Conservation (phyloP, 805 yeast genomes). For the Cyberlindnera nakhonratchasimensis region DNA sequence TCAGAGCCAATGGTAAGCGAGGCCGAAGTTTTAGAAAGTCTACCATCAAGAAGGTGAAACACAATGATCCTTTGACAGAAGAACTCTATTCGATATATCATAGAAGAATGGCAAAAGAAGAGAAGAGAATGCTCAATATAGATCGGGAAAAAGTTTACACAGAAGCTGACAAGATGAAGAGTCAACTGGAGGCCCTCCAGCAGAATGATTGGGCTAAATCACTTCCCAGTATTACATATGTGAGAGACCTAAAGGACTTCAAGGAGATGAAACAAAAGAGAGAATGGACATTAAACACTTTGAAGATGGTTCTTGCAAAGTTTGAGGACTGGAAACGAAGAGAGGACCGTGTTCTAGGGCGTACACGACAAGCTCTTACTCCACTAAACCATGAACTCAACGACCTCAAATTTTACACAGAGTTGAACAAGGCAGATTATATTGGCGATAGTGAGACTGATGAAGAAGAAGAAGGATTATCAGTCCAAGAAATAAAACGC, state of each 20-base stretch:
- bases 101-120: slow-evolving; percentile 60
- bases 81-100: slow-evolving; percentile 44
- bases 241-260: slow-evolving; percentile 43
- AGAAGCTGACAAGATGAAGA: slow-evolving; percentile 49
- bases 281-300: slow-evolving; percentile 49
- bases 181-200: slow-evolving; percentile 40
- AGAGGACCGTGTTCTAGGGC: slow-evolving; percentile 25
- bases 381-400: slow-evolving; percentile 2
- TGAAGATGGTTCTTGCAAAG: slow-evolving; percentile 22
- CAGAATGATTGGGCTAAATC: slow-evolving; percentile 45
- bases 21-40: slow-evolving; percentile 16
- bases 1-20: background rate
- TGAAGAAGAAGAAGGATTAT: slow-evolving; percentile 23
- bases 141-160: slow-evolving; percentile 51
- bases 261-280: slow-evolving; percentile 51
- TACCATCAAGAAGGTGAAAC: slow-evolving; percentile 11
- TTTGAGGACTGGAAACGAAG: slow-evolving; percentile 22
- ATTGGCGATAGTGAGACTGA: slow-evolving; percentile 29
- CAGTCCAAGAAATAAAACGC: slow-evolving; percentile 18
- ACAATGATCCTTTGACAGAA: slow-evolving; percentile 45
- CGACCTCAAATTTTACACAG: slow-evolving; percentile 21
- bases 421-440: slow-evolving; percentile 21
- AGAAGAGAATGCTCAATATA: slow-evolving; percentile 47
- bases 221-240: slow-evolving; percentile 45
- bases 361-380: slow-evolving; percentile 3